A percentile compares a stretch with the other conserved stretches of the same genome.
phyloP scores from a whole-genome alignment of 768 basidiomycete species.

The Gymnopilus dilepis region DNA sequence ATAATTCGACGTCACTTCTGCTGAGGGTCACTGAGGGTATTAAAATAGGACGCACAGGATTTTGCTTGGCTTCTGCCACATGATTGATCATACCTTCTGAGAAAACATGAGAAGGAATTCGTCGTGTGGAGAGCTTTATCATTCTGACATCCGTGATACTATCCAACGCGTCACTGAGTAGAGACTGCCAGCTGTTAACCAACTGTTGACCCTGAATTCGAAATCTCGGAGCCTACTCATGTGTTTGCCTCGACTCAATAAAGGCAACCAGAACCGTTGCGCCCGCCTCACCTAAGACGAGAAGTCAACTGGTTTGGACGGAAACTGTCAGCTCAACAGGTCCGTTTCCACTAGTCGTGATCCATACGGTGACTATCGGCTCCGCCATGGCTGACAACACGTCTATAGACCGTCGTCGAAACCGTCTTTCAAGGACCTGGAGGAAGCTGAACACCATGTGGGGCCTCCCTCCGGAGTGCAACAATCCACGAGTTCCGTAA shows the following conservation, averaged over 20 bases:
- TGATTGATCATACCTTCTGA: neutral
- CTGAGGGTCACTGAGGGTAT: too few species aligned
- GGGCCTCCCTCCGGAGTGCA: neutral
- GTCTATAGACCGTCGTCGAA: neutral
- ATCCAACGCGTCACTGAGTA: neutral
- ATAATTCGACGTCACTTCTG: too few species aligned
- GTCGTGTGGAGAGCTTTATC: neutral
- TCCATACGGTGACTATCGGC: neutral
- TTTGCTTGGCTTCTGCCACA: neutral
- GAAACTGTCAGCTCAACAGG: too few species aligned
- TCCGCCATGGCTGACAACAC: neutral
- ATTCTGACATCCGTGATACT: neutral
- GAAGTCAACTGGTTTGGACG: neutral
- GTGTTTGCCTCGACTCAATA: neutral
- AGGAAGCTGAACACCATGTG: slow-evolving; percentile 3
- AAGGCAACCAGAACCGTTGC: neutral
- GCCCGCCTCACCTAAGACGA: neutral
- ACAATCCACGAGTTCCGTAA: neutral
- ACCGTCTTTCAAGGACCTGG: neutral
- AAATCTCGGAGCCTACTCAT: neutral
- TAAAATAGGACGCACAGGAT: neutral
- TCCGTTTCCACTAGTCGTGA: neutral
- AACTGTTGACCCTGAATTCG: neutral
- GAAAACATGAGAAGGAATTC: neutral
- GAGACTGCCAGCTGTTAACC: neutral